phyloP scores from a whole-genome alignment of 805 yeast genomes.

The Priceomyces haplophilus region DNA sequence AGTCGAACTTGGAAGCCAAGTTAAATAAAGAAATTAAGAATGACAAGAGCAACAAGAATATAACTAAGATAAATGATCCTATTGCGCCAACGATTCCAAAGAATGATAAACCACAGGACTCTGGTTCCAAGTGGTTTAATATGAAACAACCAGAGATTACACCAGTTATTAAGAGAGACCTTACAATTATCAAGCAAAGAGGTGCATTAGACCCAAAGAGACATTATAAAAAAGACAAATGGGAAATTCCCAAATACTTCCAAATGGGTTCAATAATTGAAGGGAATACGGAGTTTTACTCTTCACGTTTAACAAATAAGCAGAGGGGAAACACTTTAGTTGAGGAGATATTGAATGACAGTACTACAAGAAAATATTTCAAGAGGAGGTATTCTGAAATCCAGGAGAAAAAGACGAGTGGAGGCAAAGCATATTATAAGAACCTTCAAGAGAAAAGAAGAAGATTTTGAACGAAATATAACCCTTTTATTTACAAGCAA shows the following conservation, averaged over 20 bases:
- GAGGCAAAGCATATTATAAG: constrained; percentile 66
- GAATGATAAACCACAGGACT: constrained; percentile 20
- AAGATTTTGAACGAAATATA: constrained; percentile 30
- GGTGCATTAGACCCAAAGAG: constrained; percentile 93
- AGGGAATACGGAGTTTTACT: constrained; percentile 75
- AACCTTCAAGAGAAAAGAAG: constrained; percentile 60
- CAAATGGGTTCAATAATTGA: constrained; percentile 87
- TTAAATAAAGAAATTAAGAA: constrained; percentile 13
- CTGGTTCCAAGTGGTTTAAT: constrained; percentile 74
- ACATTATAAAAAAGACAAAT: constrained; percentile 84
- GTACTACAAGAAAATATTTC: constrained; percentile 68
- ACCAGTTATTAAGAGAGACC: constrained; percentile 68
- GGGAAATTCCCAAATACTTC: constrained; percentile 74
- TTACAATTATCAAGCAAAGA: constrained; percentile 77
- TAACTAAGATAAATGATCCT: constrained; percentile 46
- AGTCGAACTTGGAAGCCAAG: constrained; percentile 25
- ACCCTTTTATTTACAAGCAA: background rate
- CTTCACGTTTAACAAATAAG: constrained; percentile 61
- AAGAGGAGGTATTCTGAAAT: constrained; percentile 81
- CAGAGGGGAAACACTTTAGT: constrained; percentile 77
- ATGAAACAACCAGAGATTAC: constrained; percentile 77
- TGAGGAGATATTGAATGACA: constrained; percentile 78
- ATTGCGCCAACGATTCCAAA: constrained; percentile 21
- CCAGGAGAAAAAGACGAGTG: constrained; percentile 58
- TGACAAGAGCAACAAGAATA: constrained; percentile 12